A percentile compares a stretch with the other conserved stretches of the same genome.
These are phyloP conservation scores for Candida boleticola DNA, from an alignment of 805 yeast genomes.

Conservation along the genomic window DNA sequence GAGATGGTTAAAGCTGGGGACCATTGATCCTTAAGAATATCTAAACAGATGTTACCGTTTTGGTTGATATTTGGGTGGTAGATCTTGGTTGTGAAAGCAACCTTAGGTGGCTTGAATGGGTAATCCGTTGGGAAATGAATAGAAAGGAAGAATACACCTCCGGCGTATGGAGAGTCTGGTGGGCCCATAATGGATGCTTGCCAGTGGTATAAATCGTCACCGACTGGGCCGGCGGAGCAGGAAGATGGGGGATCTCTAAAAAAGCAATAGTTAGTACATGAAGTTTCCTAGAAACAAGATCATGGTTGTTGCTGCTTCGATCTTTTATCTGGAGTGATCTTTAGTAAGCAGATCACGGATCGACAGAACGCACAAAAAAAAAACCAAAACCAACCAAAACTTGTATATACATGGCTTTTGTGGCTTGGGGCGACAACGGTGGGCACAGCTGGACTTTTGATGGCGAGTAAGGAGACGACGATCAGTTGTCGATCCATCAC, in stretches of 20 bases:
- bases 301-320: not conserved
- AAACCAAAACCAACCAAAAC: too few relatives aligned
- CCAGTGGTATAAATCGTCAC: conserved; percentile 98
- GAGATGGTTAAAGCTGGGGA: conserved; percentile 97
- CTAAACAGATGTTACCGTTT: conserved; percentile 94
- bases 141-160: conserved; percentile 93
- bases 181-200: conserved; percentile 99
- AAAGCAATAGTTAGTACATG: conserved; percentile 12
- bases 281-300: not conserved
- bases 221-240: conserved; percentile 98
- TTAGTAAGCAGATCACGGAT: too few relatives aligned
- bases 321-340: too few relatives aligned
- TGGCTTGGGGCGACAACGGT: too few relatives aligned
- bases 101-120: conserved; percentile 97
- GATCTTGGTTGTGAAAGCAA: conserved; percentile 85
- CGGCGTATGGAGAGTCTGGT: conserved; percentile 83
- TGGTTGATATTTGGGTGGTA: conserved; percentile 97
- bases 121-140: conserved; percentile 99
- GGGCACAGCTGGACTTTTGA: too few relatives aligned
- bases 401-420: too few relatives aligned
- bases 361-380: not conserved
- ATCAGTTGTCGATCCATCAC: too few relatives aligned
- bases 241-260: conserved; percentile 96
- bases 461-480: too few relatives aligned
- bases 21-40: conserved; percentile 97